Evolutionary conservation across 139 green algal genomes (phyloP), one percentile per base, ranked within the genome.

Genomic region (Medakamo hakoo): DNA sequence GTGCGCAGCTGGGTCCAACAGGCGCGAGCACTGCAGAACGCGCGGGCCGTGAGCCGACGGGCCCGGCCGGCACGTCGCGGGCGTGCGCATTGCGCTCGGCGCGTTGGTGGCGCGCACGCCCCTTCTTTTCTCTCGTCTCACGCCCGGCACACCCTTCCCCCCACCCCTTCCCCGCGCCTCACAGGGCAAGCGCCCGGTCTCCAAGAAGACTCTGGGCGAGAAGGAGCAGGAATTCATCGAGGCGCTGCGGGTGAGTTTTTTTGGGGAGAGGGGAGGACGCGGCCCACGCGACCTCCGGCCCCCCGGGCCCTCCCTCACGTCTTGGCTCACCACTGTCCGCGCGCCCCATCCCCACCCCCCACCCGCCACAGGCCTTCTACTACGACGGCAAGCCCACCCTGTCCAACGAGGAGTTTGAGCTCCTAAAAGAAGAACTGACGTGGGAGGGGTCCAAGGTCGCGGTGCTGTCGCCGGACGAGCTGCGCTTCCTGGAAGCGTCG

Each of bases 381-480:
- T 86, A 78, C 26, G 84, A 81, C 2, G 81, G 84, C 65, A 80
- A 85, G 78, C 76, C 87, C 5, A 74, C 64, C 1, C 76, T 95
- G 65, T 76, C 60, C 3, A 82, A 95, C 55, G 78, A 87, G 40
- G 87, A 95, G 76, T 95, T 93, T 67, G 70, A 83, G 24, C 69
- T 82, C 9, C 76, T 95, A 27, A 94, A 95, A 74, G 80, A 93
- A 26, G 85, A 94, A 68, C 74, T 95, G n/a, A 63, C 88, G 27
- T 93, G 86, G 86, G 75, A 73, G 24, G 87, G 87, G 66, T 88
- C 76, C 76, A 87, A 85, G 58, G 82, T 93, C 23, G 76, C 69
- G 0, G 60, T 80, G 4, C 63, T 80, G 4, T 73, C 64, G 70
- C 60, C 63, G 4, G 78, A 86, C 22, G 88, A 96, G 82, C 78